Conservation (phyloP, 1,284 basidiomycete species). For the Pseudozyma thailandica region DNA sequence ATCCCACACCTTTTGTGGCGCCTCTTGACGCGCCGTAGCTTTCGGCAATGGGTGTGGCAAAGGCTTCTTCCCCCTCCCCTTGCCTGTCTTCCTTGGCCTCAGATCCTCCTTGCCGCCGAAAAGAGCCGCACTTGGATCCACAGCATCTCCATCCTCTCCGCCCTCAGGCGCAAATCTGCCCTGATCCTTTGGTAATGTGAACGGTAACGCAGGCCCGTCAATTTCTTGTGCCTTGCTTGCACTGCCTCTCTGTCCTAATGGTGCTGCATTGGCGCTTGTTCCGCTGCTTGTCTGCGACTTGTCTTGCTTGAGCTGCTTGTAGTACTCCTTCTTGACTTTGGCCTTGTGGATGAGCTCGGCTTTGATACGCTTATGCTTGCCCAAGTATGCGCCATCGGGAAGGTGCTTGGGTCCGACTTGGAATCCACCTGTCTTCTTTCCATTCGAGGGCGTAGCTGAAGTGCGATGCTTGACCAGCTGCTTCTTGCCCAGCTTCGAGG, state of each 20-base stretch:
- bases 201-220: constrained; percentile 17
- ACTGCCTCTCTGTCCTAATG: constrained; percentile 30
- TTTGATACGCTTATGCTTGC: constrained; percentile 71
- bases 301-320: constrained; percentile 70
- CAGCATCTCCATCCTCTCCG: constrained; percentile 13
- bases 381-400: constrained; percentile 65
- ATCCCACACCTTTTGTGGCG: constrained; percentile 15
- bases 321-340: constrained; percentile 71
- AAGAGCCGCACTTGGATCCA: constrained; percentile 8
- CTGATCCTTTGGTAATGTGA: constrained; percentile 30
- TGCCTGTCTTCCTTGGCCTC: constrained; percentile 18
- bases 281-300: constrained; percentile 34
- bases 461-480: constrained; percentile 61
- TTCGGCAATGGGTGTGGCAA: constrained; percentile 43
- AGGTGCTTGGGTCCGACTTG: constrained; percentile 62
- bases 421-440: constrained; percentile 54
- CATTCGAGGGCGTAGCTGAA: constrained; percentile 16
- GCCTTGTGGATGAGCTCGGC: constrained; percentile 71
- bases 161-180: constrained; percentile 57
- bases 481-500: constrained; percentile 41
- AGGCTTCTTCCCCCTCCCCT: constrained; percentile 29
- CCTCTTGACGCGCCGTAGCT: not conserved
- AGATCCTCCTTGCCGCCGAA: constrained; percentile 38
- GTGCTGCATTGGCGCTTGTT: constrained; percentile 22
- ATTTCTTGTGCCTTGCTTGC: not conserved